Conservation (phyloP, 2,329 filamentous ascomycete species). For the Aschersonia sp. region DNA sequence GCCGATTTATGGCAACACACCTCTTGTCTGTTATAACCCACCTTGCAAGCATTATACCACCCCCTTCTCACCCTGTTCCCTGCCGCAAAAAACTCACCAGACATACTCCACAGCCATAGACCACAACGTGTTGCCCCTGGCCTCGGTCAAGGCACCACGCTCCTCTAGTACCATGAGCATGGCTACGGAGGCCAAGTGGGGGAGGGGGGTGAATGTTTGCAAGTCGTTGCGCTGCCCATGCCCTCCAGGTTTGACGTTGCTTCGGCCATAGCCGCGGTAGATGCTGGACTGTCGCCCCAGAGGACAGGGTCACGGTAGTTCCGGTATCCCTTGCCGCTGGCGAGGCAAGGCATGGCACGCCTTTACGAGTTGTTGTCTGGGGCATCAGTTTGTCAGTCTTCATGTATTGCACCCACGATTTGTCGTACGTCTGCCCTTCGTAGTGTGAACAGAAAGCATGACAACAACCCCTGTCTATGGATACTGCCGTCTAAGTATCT, state of each 20-base stretch:
- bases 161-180: not conserved
- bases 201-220: not conserved
- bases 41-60: conserved; percentile 14
- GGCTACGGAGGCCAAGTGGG: not conserved
- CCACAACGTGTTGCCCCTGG: conserved; percentile 7
- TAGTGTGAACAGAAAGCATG: not conserved
- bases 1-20: not conserved
- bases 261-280: conserved; percentile 2
- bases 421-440: not conserved
- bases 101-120: conserved; percentile 6
- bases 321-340: not conserved
- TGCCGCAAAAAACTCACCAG: conserved; percentile 1
- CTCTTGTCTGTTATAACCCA: conserved; percentile 12
- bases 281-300: conserved; percentile 1
- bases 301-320: not conserved
- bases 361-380: not conserved
- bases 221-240: not conserved
- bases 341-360: not conserved
- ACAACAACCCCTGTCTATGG: conserved; percentile 4
- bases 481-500: conserved; percentile 4
- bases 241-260: not conserved
- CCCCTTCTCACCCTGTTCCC: conserved; percentile 7
- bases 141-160: conserved; percentile 2
- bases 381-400: not conserved
- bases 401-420: not conserved